These are phyloP conservation scores for Trichocladium uniseriatum DNA, from an alignment of 495 filamentous ascomycete species.

Conservation along the genomic window DNA sequence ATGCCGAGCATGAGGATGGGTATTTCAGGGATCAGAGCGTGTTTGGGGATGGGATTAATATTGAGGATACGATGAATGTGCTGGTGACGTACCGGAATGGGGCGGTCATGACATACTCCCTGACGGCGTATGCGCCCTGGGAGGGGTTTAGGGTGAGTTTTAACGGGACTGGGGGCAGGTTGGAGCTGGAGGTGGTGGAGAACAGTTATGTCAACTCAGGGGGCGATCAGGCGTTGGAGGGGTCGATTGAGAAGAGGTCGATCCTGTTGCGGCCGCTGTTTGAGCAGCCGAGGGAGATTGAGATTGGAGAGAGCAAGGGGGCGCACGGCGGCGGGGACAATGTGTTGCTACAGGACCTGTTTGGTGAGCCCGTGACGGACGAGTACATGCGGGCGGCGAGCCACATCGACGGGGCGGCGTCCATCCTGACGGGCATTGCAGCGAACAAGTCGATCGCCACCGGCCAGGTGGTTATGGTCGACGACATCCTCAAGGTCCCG, in stretches of 20 bases:
- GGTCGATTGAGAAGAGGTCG: constrained; percentile 30
- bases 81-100: constrained; percentile 47
- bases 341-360: constrained; percentile 38
- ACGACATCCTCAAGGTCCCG: constrained; percentile 34
- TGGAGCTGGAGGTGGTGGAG: constrained; percentile 42
- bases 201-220: constrained; percentile 43
- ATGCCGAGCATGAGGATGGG: constrained; percentile 50
- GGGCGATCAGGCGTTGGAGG: constrained; percentile 37
- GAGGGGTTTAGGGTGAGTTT: constrained; percentile 40
- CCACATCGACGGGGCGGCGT: constrained; percentile 47
- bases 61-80: constrained; percentile 52
- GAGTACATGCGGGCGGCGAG: constrained; percentile 37
- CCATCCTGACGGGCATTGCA: constrained; percentile 49
- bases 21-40: constrained; percentile 51
- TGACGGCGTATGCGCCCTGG: constrained; percentile 42
- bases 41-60: constrained; percentile 50
- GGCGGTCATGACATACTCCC: constrained; percentile 40
- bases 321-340: constrained; percentile 39
- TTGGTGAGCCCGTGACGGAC: constrained; percentile 34
- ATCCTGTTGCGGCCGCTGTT: constrained; percentile 34
- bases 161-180: constrained; percentile 37
- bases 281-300: constrained; percentile 36
- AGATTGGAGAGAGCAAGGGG: constrained; percentile 31
- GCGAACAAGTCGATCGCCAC: constrained; percentile 48
- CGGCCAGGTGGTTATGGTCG: constrained; percentile 40